A percentile compares a stretch with the other conserved stretches of the same genome.
Conservation (phyloP, 805 yeast species). For the Cyberlindnera subsufficiens region DNA sequence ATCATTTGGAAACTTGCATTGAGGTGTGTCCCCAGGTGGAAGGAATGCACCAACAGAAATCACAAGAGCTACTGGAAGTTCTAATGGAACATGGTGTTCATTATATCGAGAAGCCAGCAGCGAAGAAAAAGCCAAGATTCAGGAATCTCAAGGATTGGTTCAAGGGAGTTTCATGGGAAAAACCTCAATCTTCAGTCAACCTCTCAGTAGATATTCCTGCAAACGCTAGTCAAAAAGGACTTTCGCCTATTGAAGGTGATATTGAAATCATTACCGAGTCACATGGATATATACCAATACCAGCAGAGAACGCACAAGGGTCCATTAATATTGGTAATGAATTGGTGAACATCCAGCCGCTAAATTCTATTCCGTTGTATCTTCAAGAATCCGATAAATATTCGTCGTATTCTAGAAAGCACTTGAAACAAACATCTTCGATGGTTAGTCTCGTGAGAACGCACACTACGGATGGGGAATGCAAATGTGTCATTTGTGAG, state of each 20-base stretch:
- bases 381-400: not conserved
- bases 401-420: slow-evolving; percentile 11
- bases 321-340: not conserved
- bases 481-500: slow-evolving; percentile 3
- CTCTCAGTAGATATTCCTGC: not conserved
- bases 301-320: not conserved
- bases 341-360: not conserved
- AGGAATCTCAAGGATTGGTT: not conserved
- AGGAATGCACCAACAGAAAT: not conserved
- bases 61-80: not conserved
- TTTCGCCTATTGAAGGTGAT: not conserved
- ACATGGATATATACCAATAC: not conserved
- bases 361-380: not conserved
- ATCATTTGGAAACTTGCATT: not conserved
- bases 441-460: slow-evolving; percentile 7
- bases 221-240: not conserved
- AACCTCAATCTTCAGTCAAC: not conserved
- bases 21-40: not conserved
- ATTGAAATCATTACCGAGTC: slow-evolving; percentile 11
- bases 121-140: not conserved
- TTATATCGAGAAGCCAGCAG: slow-evolving; percentile 5
- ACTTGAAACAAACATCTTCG: slow-evolving; percentile 4
- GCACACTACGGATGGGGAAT: slow-evolving; percentile 1
- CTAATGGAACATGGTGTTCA: slow-evolving; percentile 7
- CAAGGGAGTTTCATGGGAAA: not conserved